Evolutionary conservation across 441 rosid genomes (phyloP), one percentile per base, ranked within the genome.

Genomic region (Aquilaria agallochum): DNA sequence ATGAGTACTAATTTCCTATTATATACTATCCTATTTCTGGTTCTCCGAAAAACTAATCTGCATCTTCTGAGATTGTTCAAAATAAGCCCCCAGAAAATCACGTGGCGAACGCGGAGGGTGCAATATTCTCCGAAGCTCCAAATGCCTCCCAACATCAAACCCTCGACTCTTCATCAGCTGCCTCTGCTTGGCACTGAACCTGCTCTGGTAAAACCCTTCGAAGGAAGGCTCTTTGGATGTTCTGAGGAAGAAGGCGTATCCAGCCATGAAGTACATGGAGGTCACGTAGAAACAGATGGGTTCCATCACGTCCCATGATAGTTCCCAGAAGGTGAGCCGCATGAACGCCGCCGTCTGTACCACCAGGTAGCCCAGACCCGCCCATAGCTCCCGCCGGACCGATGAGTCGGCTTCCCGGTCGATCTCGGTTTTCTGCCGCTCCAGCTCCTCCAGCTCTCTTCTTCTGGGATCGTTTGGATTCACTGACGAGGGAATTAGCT

Each of bases 151-250:
- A 2, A 68, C 20, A 53, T 95, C 83, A 51, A 91, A 91, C 49
- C 75, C 68, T 36, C 67, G 66, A 7, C 49, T 40, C 67, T 65
- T 65, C 73, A 88, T 78, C 42, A 95, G 71, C 67, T 74, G 76
- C 62, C 74, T 76, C 83, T 80, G 97, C 78, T 86, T 95, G 0
- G 83, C 78, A n/a, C 33, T 45, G 42, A 91, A 82, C 73, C 99
- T 79, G 76, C 89, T 84, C 6, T 83, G 83, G 64, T 86, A 89
- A 61, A 95, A 89, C 9, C 97, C 96, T 83, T 89, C 96, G 56
- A 89, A 88, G 6, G 96, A 87, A 12, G 99, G 99, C 67, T 91
- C 99, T 69, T 72, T 86, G 0, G 94, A 70, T 1, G 99, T 95
- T 78, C 83, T 72, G 66, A 95, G 94, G 80, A 91, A 48, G 15